phyloP scores from a whole-genome alignment of 2,329 filamentous ascomycete genomes.

The Emydomyces testavorans region DNA sequence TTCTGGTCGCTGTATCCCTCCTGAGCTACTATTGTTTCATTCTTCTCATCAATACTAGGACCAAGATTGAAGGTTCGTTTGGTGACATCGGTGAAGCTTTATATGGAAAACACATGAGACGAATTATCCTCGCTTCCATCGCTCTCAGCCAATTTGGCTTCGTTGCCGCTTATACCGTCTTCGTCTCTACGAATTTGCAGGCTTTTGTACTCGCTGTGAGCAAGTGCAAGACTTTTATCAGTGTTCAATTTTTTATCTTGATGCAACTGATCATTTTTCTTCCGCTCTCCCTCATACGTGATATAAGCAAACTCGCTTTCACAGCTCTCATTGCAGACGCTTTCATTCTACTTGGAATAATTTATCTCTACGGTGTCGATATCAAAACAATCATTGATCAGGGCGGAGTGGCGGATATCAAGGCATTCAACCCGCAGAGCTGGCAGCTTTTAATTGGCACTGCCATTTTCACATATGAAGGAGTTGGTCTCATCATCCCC shows the following conservation, averaged over 20 bases:
- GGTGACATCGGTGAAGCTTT: slow-evolving; percentile 90
- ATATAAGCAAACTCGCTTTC: slow-evolving; percentile 94
- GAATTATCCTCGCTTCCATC: slow-evolving; percentile 77
- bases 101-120: slow-evolving; percentile 83
- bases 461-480: slow-evolving; percentile 97
- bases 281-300: slow-evolving; percentile 82
- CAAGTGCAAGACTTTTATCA: slow-evolving; percentile 71
- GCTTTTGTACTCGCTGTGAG: slow-evolving; percentile 89
- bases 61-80: slow-evolving; percentile 85
- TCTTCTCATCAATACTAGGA: slow-evolving; percentile 71
- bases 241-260: slow-evolving; percentile 80
- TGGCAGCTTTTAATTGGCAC: slow-evolving; percentile 99
- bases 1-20: slow-evolving; percentile 72
- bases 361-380: slow-evolving; percentile 95
- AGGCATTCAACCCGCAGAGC: slow-evolving; percentile 75
- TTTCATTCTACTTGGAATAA: slow-evolving; percentile 83
- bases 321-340: slow-evolving; percentile 86
- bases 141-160: slow-evolving; percentile 94
- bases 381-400: slow-evolving; percentile 66
- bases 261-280: slow-evolving; percentile 94
- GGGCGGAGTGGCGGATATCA: slow-evolving; percentile 70
- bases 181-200: slow-evolving; percentile 89
- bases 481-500: slow-evolving; percentile 92
- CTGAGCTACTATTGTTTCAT: slow-evolving; percentile 98
- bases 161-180: slow-evolving; percentile 90